These are phyloP conservation scores for Globisporangium sylvaticum DNA, from an alignment of 352 stramenopile species.

Conservation along the genomic window DNA sequence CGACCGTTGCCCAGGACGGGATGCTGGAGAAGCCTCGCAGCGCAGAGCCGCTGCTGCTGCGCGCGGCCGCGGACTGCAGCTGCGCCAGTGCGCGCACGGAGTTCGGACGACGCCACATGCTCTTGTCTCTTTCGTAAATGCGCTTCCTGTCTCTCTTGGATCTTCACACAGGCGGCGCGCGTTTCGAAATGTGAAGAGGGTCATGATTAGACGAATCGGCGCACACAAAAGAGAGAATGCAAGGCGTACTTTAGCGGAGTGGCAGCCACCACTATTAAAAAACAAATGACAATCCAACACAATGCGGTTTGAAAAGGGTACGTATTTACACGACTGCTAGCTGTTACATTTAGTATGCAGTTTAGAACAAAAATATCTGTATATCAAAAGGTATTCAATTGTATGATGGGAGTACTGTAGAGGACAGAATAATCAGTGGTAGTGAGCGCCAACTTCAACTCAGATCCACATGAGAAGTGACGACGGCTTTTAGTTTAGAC, in stretches of 20 bases:
- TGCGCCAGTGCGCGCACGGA: conserved; percentile 22
- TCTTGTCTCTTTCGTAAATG: neutral
- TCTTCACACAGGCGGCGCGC: neutral
- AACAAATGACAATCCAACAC: neutral
- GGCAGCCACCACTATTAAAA: neutral
- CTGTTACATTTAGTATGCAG: neutral
- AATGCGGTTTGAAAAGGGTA: neutral
- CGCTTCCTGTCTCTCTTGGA: neutral
- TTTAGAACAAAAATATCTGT: neutral
- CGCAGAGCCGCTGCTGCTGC: conserved; percentile 19
- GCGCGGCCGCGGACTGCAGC: conserved; percentile 13
- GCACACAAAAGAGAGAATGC: neutral
- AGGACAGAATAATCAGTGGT: neutral
- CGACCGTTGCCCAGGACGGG: conserved; percentile 91
- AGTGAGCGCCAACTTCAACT: conserved; percentile 6
- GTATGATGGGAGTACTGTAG: neutral
- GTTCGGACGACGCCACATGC: conserved; percentile 30
- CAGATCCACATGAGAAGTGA: neutral
- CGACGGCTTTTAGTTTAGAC: no score
- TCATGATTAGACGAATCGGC: neutral
- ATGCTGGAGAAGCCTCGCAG: conserved; percentile 54
- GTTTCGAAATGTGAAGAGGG: conserved; percentile 3
- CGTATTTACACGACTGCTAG: neutral
- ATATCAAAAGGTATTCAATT: neutral
- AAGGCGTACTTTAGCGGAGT: conserved; percentile 8